These are phyloP conservation scores for Naganishia randhawae DNA, from an alignment of 768 basidiomycete species.

Conservation along the genomic window DNA sequence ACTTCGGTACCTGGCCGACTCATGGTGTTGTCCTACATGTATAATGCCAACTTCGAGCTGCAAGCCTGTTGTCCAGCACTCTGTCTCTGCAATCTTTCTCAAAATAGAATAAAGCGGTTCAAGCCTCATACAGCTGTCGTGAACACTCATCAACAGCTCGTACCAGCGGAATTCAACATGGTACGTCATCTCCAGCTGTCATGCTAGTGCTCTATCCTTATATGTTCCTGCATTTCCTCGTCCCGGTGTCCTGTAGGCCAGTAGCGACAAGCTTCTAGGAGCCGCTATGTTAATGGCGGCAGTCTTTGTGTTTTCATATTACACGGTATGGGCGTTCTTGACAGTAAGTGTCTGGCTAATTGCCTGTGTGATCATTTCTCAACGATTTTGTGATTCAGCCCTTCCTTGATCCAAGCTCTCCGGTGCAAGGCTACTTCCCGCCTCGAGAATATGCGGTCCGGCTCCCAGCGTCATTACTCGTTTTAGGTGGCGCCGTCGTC, in stretches of 20 bases:
- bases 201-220: neutral
- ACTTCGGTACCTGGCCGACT: neutral
- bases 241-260: constrained; percentile 55
- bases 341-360: constrained; percentile 56
- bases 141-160: no score
- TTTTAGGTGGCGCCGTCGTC: constrained; percentile 74
- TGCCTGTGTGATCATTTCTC: neutral
- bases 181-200: neutral
- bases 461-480: constrained; percentile 75
- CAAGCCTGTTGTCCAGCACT: no score
- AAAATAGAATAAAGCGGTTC: neutral
- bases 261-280: constrained; percentile 77
- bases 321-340: constrained; percentile 85
- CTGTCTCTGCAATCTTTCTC: neutral
- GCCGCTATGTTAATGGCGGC: constrained; percentile 74
- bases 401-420: constrained; percentile 71
- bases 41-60: no score
- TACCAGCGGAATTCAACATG: neutral
- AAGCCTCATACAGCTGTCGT: neutral
- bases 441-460: constrained; percentile 87
- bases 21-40: neutral
- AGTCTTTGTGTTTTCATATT: constrained; percentile 74
- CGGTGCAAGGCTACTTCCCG: constrained; percentile 75
- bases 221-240: neutral
- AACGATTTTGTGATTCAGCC: constrained; percentile 58